A percentile compares a stretch with the other conserved stretches of the same genome.
phyloP scores from a whole-genome alignment of 2,329 filamentous ascomycete genomes.

The Diaporthe ilicicola region DNA sequence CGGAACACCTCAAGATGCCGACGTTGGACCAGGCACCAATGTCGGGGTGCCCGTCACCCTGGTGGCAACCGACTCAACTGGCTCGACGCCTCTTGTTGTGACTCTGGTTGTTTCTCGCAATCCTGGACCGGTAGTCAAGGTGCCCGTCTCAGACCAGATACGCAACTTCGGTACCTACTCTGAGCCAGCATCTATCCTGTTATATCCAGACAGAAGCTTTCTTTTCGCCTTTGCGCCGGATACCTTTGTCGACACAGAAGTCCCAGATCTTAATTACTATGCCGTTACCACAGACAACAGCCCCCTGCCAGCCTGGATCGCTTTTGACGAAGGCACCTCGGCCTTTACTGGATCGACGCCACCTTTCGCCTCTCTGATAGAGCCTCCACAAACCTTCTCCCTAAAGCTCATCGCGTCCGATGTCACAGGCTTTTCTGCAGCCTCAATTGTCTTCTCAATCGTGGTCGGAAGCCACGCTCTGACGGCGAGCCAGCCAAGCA shows the following conservation, averaged over 20 bases:
- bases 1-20: slow-evolving; percentile 70
- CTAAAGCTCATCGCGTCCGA: slow-evolving; percentile 82
- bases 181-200: slow-evolving; percentile 65
- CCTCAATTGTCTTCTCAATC: slow-evolving; percentile 73
- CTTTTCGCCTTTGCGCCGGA: slow-evolving; percentile 60
- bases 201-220: slow-evolving; percentile 62
- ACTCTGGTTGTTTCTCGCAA: slow-evolving; percentile 75
- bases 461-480: slow-evolving; percentile 76
- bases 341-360: slow-evolving; percentile 78
- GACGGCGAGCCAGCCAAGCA: slow-evolving; percentile 64
- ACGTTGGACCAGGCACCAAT: slow-evolving; percentile 57
- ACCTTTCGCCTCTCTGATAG: slow-evolving; percentile 66
- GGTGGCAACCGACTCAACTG: slow-evolving; percentile 73
- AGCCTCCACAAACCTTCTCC: slow-evolving; percentile 75
- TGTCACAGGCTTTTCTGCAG: slow-evolving; percentile 77
- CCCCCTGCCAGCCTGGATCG: slow-evolving; percentile 86
- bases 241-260: slow-evolving; percentile 69
- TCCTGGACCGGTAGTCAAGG: slow-evolving; percentile 60
- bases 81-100: slow-evolving; percentile 69
- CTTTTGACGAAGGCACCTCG: slow-evolving; percentile 72
- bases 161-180: slow-evolving; percentile 66
- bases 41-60: slow-evolving; percentile 71
- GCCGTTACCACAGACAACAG: slow-evolving; percentile 79
- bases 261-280: slow-evolving; percentile 72
- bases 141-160: slow-evolving; percentile 67